Evolutionary conservation across 306 rosid genomes (phyloP).

Genomic region (Crataegus laevigata): DNA sequence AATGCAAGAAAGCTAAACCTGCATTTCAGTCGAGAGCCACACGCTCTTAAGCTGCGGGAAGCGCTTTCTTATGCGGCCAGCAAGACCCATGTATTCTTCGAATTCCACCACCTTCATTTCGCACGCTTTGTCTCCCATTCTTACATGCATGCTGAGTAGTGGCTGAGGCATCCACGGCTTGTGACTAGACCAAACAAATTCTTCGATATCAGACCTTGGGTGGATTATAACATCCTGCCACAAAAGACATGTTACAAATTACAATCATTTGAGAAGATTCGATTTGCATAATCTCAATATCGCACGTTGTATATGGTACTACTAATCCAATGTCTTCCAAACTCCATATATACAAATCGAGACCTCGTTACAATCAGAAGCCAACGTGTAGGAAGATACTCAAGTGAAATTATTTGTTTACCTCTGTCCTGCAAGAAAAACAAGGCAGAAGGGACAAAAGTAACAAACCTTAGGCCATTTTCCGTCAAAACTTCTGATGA

Average conservation of each 20-base stretch:
- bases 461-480: constrained; percentile 64
- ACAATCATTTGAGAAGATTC: background rate
- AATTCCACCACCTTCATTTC: constrained; percentile 85
- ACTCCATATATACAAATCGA: too few relatives aligned
- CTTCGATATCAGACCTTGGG: constrained; percentile 53
- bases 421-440: constrained; percentile 8
- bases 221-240: constrained; percentile 26
- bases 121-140: constrained; percentile 89
- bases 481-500: constrained; percentile 35
- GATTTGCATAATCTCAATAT: too few relatives aligned
- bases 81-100: constrained; percentile 69
- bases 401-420: background rate
- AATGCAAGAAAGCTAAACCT: constrained; percentile 29
- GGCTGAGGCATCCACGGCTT: constrained; percentile 88
- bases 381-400: too few relatives aligned
- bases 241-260: background rate
- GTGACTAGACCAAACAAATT: constrained; percentile 83
- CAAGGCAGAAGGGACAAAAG: constrained; percentile 3
- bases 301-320: too few relatives aligned
- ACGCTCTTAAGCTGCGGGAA: constrained; percentile 61
- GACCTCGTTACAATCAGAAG: too few relatives aligned
- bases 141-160: constrained; percentile 75
- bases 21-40: constrained; percentile 89
- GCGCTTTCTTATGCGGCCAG: constrained; percentile 46
- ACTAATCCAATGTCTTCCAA: too few relatives aligned